Conservation (phyloP, 192 early-diverging fungal genomes). For the Coemansia umbellata region DNA sequence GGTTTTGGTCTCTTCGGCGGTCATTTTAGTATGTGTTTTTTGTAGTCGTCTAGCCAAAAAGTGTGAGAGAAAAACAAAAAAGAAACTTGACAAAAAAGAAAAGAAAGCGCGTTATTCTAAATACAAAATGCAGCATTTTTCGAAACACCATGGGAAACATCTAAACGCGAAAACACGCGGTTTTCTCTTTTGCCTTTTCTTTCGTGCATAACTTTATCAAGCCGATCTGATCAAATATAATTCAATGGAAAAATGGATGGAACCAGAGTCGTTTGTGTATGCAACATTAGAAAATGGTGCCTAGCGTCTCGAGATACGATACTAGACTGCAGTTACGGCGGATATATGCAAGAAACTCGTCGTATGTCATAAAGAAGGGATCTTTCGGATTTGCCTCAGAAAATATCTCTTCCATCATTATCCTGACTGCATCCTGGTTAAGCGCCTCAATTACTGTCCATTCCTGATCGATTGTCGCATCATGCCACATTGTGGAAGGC, state of each 20-base stretch:
- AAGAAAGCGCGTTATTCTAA: no score
- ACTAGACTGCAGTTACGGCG: conserved; percentile 76
- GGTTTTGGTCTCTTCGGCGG: not conserved
- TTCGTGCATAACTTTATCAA: no score
- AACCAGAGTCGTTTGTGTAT: no score
- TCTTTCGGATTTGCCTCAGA: conserved; percentile 54
- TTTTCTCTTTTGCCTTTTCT: no score
- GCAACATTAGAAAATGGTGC: conserved; percentile 81
- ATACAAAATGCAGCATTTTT: no score
- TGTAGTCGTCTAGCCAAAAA: no score
- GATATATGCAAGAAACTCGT: conserved; percentile 78
- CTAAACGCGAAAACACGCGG: no score
- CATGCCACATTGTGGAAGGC: conserved; percentile 46
- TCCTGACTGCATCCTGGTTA: conserved; percentile 87
- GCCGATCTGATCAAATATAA: no score
- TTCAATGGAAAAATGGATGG: no score
- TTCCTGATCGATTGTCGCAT: conserved; percentile 54
- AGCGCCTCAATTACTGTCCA: conserved; percentile 91
- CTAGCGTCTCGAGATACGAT: conserved; percentile 90
- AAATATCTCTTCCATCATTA: conserved; percentile 91
- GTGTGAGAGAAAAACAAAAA: not conserved
- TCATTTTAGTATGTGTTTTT: conserved; percentile 1
- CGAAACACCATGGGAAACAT: no score
- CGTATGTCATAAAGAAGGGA: conserved; percentile 66
- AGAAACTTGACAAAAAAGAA: not conserved